Evolutionary conservation across 176 grass and related monocot species (phyloP).

Genomic region (Chrysopogon serrulatus): DNA sequence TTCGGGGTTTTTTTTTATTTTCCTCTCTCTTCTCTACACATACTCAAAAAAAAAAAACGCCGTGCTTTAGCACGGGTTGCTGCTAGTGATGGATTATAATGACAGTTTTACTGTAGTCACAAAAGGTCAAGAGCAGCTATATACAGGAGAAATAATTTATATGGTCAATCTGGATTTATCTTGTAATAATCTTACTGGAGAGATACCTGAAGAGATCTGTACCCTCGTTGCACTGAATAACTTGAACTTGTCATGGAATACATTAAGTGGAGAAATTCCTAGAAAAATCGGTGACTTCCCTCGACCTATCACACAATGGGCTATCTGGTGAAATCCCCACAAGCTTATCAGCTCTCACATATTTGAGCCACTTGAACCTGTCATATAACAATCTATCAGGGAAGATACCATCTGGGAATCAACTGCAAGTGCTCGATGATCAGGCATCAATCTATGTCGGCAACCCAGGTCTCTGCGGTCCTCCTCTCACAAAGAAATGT

Average conservation of each 20-base stretch:
- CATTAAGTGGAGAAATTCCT: not conserved
- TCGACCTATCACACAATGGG: not conserved
- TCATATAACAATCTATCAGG: conserved; percentile 13
- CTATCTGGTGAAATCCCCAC: not conserved
- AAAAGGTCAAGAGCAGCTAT: not conserved
- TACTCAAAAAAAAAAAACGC: too few relatives aligned
- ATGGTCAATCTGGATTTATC: conserved; percentile 16
- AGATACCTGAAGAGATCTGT: not conserved
- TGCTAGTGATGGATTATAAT: not conserved
- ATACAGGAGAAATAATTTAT: not conserved
- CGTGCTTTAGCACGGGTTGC: too few relatives aligned
- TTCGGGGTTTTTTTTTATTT: too few relatives aligned
- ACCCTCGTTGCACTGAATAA: not conserved
- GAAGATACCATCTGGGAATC: not conserved
- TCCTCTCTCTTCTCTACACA: too few relatives aligned
- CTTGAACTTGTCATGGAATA: conserved; percentile 16
- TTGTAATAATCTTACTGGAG: not conserved
- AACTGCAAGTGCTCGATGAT: conserved; percentile 5
- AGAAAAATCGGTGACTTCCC: not conserved
- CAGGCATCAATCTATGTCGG: not conserved
- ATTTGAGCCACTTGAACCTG: not conserved
- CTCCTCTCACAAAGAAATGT: conserved; percentile 10
- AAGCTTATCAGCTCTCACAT: not conserved
- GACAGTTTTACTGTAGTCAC: not conserved
- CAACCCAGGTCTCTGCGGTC: conserved; percentile 22